Evolutionary conservation across 345 rosid species (phyloP), one percentile per base, ranked within the genome.

Genomic region (Murraya koenigii): DNA sequence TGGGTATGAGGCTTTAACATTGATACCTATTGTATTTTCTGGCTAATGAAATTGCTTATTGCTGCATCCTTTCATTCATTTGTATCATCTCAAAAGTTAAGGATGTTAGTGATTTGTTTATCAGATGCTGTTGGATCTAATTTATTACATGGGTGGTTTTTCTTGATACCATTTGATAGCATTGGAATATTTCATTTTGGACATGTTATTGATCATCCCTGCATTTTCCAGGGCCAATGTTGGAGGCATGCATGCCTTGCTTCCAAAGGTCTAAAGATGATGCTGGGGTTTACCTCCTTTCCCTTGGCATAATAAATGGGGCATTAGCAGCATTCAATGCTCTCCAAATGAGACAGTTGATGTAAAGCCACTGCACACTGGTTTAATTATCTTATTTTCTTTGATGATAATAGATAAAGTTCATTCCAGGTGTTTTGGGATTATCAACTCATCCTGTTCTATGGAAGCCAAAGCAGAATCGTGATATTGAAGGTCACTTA

Each of bases 161-260:
- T 75, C 69, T 76, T 54, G 36, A 36, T 32, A 30, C 59, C 39
- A 58, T 32, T 71, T 74, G 68, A 71, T 66, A 59, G 54, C 60
- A 38, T 70, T 69, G 79, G 67, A 74, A 66, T 36, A 44, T 74
- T 41, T 52, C 77, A 32, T 79, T 71, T 66, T 41, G 74, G 66
- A 77, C 76, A 35, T 67, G 41, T 75, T 81, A 85, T 83, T 87
- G 82, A 87, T 82, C 58, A 74, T 73, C 74, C 82, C 69, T 88
- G 76, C 78, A 83, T 88, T 84, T 90, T 88, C 80, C 89, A 87
- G 91, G 90, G 82, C 84, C 83, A 83, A 54, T 71, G 81, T 86
- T 77, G 85, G 78, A 77, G 86, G 81, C 82, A 78, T 68, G 79
- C 75, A 62, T 80, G 75, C 71, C 77, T 79, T 87, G 85, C 82